These are phyloP conservation scores for Teratosphaeriaceae sp. DNA, from an alignment of 2,329 filamentous ascomycete genomes.

Conservation along the genomic window DNA sequence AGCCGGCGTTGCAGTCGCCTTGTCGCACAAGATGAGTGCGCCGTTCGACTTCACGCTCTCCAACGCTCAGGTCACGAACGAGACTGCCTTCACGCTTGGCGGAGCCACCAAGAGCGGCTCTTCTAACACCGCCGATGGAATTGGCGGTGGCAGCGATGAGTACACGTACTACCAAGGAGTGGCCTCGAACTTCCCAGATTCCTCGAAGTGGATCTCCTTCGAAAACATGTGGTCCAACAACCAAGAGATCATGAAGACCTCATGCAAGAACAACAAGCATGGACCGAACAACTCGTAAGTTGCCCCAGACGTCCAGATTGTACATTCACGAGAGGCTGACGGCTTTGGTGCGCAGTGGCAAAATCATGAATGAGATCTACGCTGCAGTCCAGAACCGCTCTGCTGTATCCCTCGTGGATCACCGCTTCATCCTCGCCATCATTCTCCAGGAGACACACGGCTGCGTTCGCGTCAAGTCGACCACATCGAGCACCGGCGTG, in stretches of 20 bases:
- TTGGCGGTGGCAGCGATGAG: constrained; percentile 20
- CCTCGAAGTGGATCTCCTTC: constrained; percentile 20
- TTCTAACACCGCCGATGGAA: constrained; percentile 18
- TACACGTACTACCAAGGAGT: constrained; percentile 28
- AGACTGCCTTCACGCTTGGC: constrained; percentile 20
- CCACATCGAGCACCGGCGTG: constrained; percentile 33
- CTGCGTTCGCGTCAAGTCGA: constrained; percentile 36
- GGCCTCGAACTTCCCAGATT: constrained; percentile 14
- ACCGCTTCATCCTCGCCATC: constrained; percentile 38
- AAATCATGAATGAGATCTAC: constrained; percentile 34
- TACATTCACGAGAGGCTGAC: constrained; percentile 4
- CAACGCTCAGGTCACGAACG: constrained; percentile 25
- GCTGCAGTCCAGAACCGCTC: constrained; percentile 30
- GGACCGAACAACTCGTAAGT: constrained; percentile 27
- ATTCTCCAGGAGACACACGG: constrained; percentile 40
- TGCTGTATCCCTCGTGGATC: constrained; percentile 29
- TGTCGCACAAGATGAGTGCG: constrained; percentile 15
- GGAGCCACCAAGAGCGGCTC: constrained; percentile 21
- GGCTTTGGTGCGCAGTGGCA: constrained; percentile 18
- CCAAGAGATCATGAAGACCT: constrained; percentile 21
- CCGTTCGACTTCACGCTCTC: constrained; percentile 23
- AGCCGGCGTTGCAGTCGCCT: constrained; percentile 17
- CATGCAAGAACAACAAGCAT: constrained; percentile 27
- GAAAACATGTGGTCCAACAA: constrained; percentile 31
- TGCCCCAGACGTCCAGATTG: neutral